phyloP scores from a whole-genome alignment of 2,329 filamentous ascomycete species.

The Lachnellula arida region DNA sequence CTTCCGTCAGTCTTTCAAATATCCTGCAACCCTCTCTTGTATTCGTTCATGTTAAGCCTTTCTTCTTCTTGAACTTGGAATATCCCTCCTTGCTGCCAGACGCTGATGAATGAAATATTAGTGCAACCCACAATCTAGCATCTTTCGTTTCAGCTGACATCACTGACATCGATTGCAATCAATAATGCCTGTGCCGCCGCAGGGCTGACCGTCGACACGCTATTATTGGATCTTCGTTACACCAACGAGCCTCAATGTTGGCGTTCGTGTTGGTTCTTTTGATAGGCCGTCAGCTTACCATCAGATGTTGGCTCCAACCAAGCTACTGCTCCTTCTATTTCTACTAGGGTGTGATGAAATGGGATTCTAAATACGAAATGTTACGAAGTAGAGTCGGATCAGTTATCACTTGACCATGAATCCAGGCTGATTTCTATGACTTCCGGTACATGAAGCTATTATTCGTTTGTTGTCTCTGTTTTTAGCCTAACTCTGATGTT shows the following conservation, averaged over 20 bases:
- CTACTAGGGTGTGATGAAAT: neutral
- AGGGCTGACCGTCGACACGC: neutral
- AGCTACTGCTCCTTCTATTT: neutral
- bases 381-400: neutral
- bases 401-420: neutral
- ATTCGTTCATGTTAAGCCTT: too few species aligned
- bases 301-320: neutral
- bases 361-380: too few species aligned
- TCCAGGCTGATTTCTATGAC: neutral
- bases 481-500: neutral
- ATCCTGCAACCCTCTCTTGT: too few species aligned
- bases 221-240: neutral
- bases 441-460: neutral
- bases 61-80: too few species aligned
- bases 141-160: too few species aligned
- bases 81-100: too few species aligned
- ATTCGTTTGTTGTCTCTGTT: neutral
- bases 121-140: too few species aligned
- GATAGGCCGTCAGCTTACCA: neutral
- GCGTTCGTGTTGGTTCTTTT: neutral
- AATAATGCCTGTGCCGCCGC: neutral
- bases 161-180: neutral
- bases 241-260: neutral
- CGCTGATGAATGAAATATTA: too few species aligned
- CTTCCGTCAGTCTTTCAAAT: too few species aligned